Conservation (phyloP, 495 filamentous ascomycete genomes). For the Aspergillus mulundensis region DNA sequence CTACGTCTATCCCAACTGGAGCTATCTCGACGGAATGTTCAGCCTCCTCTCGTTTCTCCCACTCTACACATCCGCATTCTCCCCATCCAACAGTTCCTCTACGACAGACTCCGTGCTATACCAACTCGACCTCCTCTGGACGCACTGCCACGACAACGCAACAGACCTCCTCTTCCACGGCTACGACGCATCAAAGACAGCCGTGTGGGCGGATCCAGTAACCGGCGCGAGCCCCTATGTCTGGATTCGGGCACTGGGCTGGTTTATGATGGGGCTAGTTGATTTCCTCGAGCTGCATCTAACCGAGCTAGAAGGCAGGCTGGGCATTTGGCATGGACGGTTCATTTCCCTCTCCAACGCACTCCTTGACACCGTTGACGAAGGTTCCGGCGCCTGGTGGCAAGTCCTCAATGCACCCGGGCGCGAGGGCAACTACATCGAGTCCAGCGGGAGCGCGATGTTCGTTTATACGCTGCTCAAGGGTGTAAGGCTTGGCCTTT, state of each 20-base stretch:
- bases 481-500: constrained; percentile 44
- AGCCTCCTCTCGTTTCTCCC: constrained; percentile 50
- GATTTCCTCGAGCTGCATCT: constrained; percentile 45
- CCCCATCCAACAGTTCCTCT: constrained; percentile 30
- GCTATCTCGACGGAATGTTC: constrained; percentile 56
- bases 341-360: constrained; percentile 38
- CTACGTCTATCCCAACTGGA: constrained; percentile 50
- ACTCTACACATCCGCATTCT: constrained; percentile 41
- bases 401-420: constrained; percentile 50
- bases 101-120: constrained; percentile 41
- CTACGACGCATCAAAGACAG: constrained; percentile 50
- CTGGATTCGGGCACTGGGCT: constrained; percentile 56
- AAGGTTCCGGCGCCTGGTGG: constrained; percentile 54
- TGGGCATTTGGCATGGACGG: constrained; percentile 30
- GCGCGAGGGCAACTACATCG: constrained; percentile 54
- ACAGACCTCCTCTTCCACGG: constrained; percentile 53
- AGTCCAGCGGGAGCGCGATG: constrained; percentile 58
- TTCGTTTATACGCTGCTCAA: constrained; percentile 54
- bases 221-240: constrained; percentile 54
- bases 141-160: constrained; percentile 44
- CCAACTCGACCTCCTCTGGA: constrained; percentile 51
- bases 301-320: constrained; percentile 15
- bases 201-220: constrained; percentile 52
- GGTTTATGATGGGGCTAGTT: constrained; percentile 57
- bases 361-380: constrained; percentile 42